Percentiles rank a stretch among this genome's conserved stretches.
phyloP scores from a whole-genome alignment of 2,329 filamentous ascomycete genomes.

The Talaromyces pinophilus region DNA sequence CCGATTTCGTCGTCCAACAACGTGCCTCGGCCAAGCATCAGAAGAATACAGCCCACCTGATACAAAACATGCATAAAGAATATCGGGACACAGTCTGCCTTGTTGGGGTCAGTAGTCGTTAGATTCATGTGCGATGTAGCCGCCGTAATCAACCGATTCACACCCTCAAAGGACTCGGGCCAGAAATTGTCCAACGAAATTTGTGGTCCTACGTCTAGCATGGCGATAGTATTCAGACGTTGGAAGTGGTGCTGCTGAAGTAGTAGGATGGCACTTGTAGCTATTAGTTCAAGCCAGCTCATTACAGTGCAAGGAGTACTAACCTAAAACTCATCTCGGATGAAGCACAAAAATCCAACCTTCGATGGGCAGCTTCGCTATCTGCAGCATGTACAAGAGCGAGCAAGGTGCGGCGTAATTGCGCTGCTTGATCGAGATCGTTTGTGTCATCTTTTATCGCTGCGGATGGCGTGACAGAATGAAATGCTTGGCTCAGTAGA shows the following conservation, averaged over 20 bases:
- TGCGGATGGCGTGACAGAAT: background rate
- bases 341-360: background rate
- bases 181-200: background rate
- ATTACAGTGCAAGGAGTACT: background rate
- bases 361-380: background rate
- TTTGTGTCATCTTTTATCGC: background rate
- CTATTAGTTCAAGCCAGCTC: background rate
- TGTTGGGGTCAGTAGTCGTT: background rate
- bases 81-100: background rate
- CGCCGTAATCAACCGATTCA: background rate
- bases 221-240: background rate
- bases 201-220: background rate
- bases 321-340: background rate
- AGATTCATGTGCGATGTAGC: background rate
- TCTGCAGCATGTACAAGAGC: conserved; percentile 5
- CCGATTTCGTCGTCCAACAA: background rate
- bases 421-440: background rate
- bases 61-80: background rate
- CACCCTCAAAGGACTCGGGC: background rate
- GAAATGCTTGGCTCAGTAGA: background rate
- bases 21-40: background rate
- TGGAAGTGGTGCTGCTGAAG: background rate
- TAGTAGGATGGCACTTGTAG: background rate
- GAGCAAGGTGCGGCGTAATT: background rate
- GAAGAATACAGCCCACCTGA: conserved; percentile 5